phyloP scores from a whole-genome alignment of 257 asterid genomes.

The Lycium barbarum region DNA sequence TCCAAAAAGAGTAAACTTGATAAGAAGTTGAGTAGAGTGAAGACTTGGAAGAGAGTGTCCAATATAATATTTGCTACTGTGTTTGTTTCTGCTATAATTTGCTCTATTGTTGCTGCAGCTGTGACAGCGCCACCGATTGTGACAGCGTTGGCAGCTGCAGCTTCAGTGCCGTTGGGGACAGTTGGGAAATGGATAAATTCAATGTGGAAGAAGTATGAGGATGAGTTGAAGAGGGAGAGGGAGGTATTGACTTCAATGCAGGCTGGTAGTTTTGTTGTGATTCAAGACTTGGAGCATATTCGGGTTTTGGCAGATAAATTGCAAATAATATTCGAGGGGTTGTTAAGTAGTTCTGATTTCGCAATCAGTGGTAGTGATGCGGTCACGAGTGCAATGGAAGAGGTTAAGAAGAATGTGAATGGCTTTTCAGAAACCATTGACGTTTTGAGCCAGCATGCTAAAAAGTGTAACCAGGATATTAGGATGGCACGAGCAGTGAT shows the following conservation, averaged over 20 bases:
- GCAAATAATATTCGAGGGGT: conserved; percentile 49
- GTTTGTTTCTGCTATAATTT: conserved; percentile 64
- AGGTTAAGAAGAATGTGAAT: conserved; percentile 53
- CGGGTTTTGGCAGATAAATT: conserved; percentile 45
- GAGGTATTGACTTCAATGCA: conserved; percentile 53
- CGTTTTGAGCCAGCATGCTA: conserved; percentile 53
- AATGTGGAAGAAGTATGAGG: conserved; percentile 55
- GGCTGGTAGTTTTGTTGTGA: conserved; percentile 54
- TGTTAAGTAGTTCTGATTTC: conserved; percentile 44
- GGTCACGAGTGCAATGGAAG: conserved; percentile 45
- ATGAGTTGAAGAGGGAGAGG: conserved; percentile 54
- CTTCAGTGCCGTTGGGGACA: conserved; percentile 64
- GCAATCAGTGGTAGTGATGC: conserved; percentile 39
- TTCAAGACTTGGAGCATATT: conserved; percentile 63
- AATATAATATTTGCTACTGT: conserved; percentile 69
- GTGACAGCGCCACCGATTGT: conserved; percentile 74
- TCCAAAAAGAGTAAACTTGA: conserved; percentile 66
- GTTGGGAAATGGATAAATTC: conserved; percentile 72
- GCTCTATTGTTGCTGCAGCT: conserved; percentile 84
- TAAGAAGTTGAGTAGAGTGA: conserved; percentile 50
- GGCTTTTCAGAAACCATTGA: conserved; percentile 55
- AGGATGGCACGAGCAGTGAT: conserved; percentile 64
- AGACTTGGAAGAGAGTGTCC: conserved; percentile 73
- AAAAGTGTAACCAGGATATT: conserved; percentile 59
- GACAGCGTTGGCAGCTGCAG: conserved; percentile 67